Base-by-base conservation (phyloP, 2,329 filamentous ascomycete species). In the Penicillium italicum region DNA sequence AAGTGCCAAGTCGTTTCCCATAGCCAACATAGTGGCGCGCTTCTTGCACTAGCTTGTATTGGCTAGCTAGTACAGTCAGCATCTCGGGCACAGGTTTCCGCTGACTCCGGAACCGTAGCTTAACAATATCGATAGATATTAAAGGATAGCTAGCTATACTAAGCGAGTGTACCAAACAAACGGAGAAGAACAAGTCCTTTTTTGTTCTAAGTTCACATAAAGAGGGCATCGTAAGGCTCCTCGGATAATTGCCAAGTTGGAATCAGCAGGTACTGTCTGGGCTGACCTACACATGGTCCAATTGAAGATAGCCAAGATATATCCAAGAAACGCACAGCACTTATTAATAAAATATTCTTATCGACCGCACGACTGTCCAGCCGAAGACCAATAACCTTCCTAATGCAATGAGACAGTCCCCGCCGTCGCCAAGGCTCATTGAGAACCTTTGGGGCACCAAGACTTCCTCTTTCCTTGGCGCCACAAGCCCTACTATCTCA, bases 401-500 rank as follows among this genome's bases (percentile, higher is more conserved):
- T 8, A 6, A 11, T 24, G 30, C 14, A 16, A 45, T n/a, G 30
- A 45, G 30, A 34, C 30, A 45, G 9, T 2, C 20, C 20, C 12
- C 41, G 24, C 40, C 20, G 28, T 2, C 16, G 50, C 50, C 50
- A 53, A 48, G 50, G 14, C 22, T 28, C 16, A 18, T 18, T 59
- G 62, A 59, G 62, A 61, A 63, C 62, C 62, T 63, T 63, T 59
- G 56, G 54, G 62, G 50, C 50, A 59, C 62, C 62, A 62, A 63
- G 62, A 55, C 38, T 58, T 50, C 48, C 49, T 41, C 37, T 54
- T 16, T 16, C 43, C 61, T 62, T 62, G 61, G 61, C 61, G 63
- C 26, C 22, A 20, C 12, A 26, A 44, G 16, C 24, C 18, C 28
- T 31, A 31, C 28, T 31, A 8, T 11, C 9, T 10, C 42, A 6